phyloP scores from a whole-genome alignment of 192 early-diverging fungal species.

The Spizellomyces punctatus region DNA sequence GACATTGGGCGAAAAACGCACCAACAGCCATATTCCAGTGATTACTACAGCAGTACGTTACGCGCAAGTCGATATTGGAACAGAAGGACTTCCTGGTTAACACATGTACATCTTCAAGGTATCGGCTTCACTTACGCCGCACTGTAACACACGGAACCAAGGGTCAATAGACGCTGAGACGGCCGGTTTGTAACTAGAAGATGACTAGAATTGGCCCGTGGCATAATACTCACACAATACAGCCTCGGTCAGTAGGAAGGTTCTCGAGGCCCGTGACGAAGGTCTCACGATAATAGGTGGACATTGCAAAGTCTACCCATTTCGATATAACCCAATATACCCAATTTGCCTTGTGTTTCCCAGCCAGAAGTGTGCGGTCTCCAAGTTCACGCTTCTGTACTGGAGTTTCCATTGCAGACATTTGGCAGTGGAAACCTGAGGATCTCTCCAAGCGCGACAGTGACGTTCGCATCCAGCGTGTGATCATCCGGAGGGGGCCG shows the following conservation, averaged over 20 bases:
- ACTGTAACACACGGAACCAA: neutral
- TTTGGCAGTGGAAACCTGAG: too few species aligned
- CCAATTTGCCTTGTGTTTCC: constrained; percentile 4
- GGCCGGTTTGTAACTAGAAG: neutral
- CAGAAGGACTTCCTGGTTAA: neutral
- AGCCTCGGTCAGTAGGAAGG: constrained; percentile 26
- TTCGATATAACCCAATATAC: constrained; percentile 11
- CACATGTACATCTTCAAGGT: too few species aligned
- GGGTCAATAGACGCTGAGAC: too few species aligned
- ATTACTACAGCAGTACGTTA: constrained; percentile 14
- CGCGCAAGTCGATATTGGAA: neutral
- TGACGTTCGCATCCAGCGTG: too few species aligned
- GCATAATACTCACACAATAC: constrained; percentile 17
- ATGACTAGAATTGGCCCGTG: neutral
- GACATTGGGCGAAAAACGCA: neutral
- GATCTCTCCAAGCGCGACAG: too few species aligned
- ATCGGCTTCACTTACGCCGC: constrained; percentile 1
- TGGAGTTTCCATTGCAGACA: too few species aligned
- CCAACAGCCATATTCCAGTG: constrained; percentile 38
- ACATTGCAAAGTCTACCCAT: constrained; percentile 26
- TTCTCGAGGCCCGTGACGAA: constrained; percentile 11
- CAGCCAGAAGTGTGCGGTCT: constrained; percentile 14
- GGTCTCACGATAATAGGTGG: constrained; percentile 16
- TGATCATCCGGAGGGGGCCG: too few species aligned
- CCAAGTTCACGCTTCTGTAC: neutral